A percentile compares a stretch with the other conserved stretches of the same genome.
phyloP scores from a whole-genome alignment of 768 basidiomycete species.

The Tulasnella calospora region DNA sequence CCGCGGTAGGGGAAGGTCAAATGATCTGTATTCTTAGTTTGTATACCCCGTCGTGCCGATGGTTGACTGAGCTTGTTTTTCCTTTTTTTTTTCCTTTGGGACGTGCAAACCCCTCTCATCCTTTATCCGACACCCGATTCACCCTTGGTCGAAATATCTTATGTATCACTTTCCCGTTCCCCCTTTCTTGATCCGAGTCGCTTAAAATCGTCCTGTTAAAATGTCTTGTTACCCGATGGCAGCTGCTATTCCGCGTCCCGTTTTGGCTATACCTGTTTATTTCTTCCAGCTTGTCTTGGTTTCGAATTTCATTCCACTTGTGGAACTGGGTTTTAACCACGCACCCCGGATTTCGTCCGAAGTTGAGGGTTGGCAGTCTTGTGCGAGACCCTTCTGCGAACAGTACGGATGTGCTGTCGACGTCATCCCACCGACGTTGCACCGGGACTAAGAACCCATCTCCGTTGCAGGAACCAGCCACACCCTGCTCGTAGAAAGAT shows the following conservation, averaged over 20 bases:
- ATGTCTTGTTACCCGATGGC: neutral
- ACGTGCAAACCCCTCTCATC: neutral
- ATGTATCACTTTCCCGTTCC: neutral
- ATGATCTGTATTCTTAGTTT: neutral
- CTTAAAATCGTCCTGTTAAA: neutral
- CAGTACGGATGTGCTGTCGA: too few relatives aligned
- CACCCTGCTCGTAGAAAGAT: too few relatives aligned
- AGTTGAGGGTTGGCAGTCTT: neutral
- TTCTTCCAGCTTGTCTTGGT: neutral
- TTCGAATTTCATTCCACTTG: neutral
- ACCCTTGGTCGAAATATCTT: neutral
- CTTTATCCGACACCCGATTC: neutral
- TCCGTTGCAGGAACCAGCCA: too few relatives aligned
- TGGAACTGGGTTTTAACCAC: neutral
- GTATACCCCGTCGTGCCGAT: conserved; percentile 6
- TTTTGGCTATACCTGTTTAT: neutral
- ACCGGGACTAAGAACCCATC: too few relatives aligned
- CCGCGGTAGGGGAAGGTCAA: neutral
- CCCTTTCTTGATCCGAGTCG: neutral
- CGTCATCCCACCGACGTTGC: too few relatives aligned
- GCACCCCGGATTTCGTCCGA: neutral
- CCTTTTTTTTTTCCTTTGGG: neutral
- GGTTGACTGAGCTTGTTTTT: neutral
- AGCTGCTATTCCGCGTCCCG: neutral
- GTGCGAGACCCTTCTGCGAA: too few relatives aligned